These are phyloP conservation scores for Cladosporium phlei DNA, from an alignment of 2,329 filamentous ascomycete genomes.

Conservation along the genomic window DNA sequence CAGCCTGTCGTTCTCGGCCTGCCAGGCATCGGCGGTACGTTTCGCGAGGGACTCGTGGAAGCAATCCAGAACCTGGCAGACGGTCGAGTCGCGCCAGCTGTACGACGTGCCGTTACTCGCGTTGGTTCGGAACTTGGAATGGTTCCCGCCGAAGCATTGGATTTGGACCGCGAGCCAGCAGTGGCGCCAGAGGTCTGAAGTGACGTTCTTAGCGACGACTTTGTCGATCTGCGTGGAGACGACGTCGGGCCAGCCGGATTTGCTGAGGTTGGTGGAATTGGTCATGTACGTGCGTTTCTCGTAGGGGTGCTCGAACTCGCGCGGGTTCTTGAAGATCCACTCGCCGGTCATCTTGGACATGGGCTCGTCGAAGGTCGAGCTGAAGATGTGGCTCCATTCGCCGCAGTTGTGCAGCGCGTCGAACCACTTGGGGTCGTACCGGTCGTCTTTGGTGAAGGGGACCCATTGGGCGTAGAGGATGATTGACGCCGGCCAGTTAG, in stretches of 20 bases:
- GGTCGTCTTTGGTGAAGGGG: slow-evolving; percentile 35
- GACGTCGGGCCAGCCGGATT: slow-evolving; percentile 40
- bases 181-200: slow-evolving; percentile 20
- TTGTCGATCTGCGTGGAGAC: slow-evolving; percentile 36
- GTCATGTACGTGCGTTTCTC: slow-evolving; percentile 46
- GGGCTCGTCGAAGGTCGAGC: slow-evolving; percentile 31
- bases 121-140: slow-evolving; percentile 41
- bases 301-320: slow-evolving; percentile 48
- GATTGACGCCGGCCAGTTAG: slow-evolving; percentile 39
- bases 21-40: slow-evolving; percentile 39
- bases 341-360: slow-evolving; percentile 44
- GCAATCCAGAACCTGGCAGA: slow-evolving; percentile 40
- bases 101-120: slow-evolving; percentile 44
- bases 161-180: slow-evolving; percentile 45
- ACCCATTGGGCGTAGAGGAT: slow-evolving; percentile 49
- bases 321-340: slow-evolving; percentile 45
- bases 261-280: slow-evolving; percentile 37
- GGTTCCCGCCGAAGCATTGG: slow-evolving; percentile 43
- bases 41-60: slow-evolving; percentile 38
- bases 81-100: slow-evolving; percentile 45
- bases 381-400: slow-evolving; percentile 24
- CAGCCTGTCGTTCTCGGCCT: slow-evolving; percentile 38
- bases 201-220: slow-evolving; percentile 34
- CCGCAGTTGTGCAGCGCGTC: slow-evolving; percentile 34
- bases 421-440: slow-evolving; percentile 37